Evolutionary conservation across 306 rosid species (phyloP).

Genomic region (Canavalia ensiformis): DNA sequence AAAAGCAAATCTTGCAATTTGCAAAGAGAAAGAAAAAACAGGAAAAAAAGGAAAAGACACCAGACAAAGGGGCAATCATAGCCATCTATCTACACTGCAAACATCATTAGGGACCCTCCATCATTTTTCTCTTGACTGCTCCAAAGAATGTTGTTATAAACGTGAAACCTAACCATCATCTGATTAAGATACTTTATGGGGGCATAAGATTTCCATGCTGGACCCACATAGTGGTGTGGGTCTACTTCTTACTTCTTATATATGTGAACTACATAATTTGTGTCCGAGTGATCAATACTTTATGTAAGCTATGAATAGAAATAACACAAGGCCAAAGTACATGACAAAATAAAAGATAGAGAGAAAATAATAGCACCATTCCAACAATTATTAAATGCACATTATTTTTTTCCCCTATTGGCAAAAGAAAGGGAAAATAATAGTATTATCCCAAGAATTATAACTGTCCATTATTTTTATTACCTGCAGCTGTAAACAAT

Average conservation of each 20-base stretch:
- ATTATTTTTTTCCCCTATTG: not conserved
- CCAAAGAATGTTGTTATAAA: constrained; percentile 71
- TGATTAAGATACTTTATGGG: constrained; percentile 61
- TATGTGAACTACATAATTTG: constrained; percentile 42
- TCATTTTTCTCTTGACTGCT: constrained; percentile 73
- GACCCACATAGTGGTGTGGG: constrained; percentile 54
- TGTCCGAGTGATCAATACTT: not conserved
- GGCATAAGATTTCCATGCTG: constrained; percentile 59
- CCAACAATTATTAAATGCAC: not conserved
- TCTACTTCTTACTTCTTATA: constrained; percentile 19
- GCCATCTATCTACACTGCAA: constrained; percentile 60
- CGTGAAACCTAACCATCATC: constrained; percentile 93
- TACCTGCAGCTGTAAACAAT: constrained; percentile 16
- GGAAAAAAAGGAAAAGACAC: constrained; percentile 34
- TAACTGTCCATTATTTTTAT: constrained; percentile 5
- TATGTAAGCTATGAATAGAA: constrained; percentile 49
- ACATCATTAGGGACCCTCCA: constrained; percentile 75
- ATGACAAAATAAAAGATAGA: constrained; percentile 9
- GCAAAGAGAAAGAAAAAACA: constrained; percentile 18
- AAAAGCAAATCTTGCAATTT: constrained; percentile 38
- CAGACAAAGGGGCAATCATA: constrained; percentile 70
- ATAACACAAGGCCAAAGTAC: constrained; percentile 45
- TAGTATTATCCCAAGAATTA: constrained; percentile 2
- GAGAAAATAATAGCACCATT: constrained; percentile 26
- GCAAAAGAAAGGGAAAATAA: constrained; percentile 11